Percentiles rank a stretch among this genome's conserved stretches.
These are phyloP conservation scores for Backusella macrospora DNA, from an alignment of 192 early-diverging fungal genomes.

Conservation along the genomic window DNA sequence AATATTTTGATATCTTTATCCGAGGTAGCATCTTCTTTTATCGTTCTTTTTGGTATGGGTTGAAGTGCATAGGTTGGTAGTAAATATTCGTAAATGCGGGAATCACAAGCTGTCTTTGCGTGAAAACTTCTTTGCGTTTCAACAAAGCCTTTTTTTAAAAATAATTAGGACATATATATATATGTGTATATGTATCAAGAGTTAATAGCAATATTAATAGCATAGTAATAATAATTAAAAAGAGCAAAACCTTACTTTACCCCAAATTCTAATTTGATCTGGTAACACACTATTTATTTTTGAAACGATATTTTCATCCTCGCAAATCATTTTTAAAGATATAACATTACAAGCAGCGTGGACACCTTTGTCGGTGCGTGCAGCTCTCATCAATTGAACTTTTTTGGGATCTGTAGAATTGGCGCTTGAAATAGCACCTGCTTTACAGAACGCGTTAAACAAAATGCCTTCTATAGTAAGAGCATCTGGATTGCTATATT, in stretches of 20 bases:
- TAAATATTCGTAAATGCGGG: conserved; percentile 95
- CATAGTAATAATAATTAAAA: no score
- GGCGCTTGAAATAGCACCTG: conserved; percentile 83
- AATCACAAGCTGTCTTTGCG: conserved; percentile 90
- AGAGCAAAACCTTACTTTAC: conserved; percentile 39
- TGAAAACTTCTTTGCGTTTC: conserved; percentile 79
- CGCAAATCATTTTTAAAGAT: conserved; percentile 89
- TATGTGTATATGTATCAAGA: background rate
- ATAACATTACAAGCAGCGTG: conserved; percentile 97
- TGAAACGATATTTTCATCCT: conserved; percentile 70
- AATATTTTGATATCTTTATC: conserved; percentile 12
- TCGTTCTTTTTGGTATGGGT: conserved; percentile 21
- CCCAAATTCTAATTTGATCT: conserved; percentile 89
- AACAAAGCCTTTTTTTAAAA: conserved; percentile 57
- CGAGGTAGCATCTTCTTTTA: conserved; percentile 1
- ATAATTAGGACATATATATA: no score
- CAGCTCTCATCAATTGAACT: conserved; percentile 85
- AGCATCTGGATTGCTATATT: conserved; percentile 71
- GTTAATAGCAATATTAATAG: conserved; percentile 6
- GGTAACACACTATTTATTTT: conserved; percentile 85
- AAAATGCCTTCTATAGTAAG: conserved; percentile 90
- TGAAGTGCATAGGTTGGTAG: conserved; percentile 89
- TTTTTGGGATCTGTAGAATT: conserved; percentile 84
- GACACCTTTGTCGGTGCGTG: conserved; percentile 98
- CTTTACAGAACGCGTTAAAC: conserved; percentile 80